Conservation (phyloP, 2,329 filamentous ascomycete genomes). For the Ascochyta clinopodiicola region DNA sequence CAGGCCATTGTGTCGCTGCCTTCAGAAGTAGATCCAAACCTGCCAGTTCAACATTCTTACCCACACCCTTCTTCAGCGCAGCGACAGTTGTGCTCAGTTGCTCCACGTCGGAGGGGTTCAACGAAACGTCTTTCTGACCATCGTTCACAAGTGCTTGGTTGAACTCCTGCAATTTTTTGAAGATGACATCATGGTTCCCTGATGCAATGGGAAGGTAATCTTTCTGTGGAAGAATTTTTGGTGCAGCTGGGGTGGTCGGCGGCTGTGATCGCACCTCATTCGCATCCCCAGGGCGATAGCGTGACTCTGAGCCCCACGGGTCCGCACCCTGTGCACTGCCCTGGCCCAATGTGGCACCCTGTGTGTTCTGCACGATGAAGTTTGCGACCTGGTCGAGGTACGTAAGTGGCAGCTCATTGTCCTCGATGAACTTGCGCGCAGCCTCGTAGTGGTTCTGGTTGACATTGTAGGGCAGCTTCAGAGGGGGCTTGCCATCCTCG, state of each 20-base stretch:
- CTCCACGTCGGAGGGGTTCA: conserved; percentile 75
- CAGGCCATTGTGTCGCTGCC: conserved; percentile 80
- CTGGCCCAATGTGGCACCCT: conserved; percentile 82
- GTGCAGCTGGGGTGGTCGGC: conserved; percentile 49
- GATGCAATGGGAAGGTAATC: conserved; percentile 79
- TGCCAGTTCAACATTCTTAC: conserved; percentile 51
- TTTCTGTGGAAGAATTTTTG: conserved; percentile 76
- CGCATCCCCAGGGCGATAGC: conserved; percentile 76
- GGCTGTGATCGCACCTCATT: conserved; percentile 44
- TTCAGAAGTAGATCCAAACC: conserved; percentile 72
- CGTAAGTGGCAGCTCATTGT: conserved; percentile 84
- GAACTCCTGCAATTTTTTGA: conserved; percentile 77
- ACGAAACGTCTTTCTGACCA: conserved; percentile 73
- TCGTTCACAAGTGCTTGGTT: conserved; percentile 75
- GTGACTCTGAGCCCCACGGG: conserved; percentile 77
- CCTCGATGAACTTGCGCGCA: conserved; percentile 86
- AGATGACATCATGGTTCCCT: conserved; percentile 72
- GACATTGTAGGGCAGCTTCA: conserved; percentile 94
- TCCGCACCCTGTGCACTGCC: conserved; percentile 61
- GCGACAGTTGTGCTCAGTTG: conserved; percentile 67
- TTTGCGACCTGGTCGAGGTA: conserved; percentile 93
- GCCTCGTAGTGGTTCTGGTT: conserved; percentile 92
- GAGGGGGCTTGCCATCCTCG: conserved; percentile 87
- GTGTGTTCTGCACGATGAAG: conserved; percentile 89
- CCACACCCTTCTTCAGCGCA: conserved; percentile 64